Conservation (phyloP, 768 basidiomycete genomes). For the Russula emetica region DNA sequence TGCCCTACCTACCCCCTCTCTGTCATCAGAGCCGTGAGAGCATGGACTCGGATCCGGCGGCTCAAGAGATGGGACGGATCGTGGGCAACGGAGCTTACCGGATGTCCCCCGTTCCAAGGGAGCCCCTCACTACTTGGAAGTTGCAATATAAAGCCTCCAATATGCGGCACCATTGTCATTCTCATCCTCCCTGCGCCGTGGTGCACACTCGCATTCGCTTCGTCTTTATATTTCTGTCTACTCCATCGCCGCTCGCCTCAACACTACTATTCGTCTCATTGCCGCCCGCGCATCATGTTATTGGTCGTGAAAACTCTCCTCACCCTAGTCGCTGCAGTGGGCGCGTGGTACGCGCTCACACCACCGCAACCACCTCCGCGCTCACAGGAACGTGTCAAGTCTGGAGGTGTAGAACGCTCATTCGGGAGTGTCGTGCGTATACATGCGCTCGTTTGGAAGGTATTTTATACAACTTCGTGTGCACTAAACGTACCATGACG, state of each 20-base stretch:
- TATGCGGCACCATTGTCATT: not conserved
- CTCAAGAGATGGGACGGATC: not conserved
- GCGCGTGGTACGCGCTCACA: slow-evolving; percentile 25
- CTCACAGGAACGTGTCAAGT: slow-evolving; percentile 14
- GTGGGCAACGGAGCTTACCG: slow-evolving; percentile 11
- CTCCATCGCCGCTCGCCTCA: not conserved
- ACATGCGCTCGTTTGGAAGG: slow-evolving; percentile 27
- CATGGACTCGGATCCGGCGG: not conserved
- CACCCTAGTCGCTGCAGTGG: not conserved
- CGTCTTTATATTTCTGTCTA: not conserved
- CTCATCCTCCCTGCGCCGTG: not conserved
- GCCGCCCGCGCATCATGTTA: slow-evolving; percentile 7
- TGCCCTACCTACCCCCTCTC: not conserved
- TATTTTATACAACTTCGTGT: not conserved
- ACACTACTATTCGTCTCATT: not conserved
- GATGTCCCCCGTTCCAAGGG: not conserved
- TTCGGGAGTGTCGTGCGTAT: slow-evolving; percentile 24
- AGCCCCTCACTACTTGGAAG: not conserved
- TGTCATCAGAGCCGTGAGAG: not conserved
- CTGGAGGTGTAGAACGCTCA: slow-evolving; percentile 21
- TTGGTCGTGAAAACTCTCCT: slow-evolving; percentile 17
- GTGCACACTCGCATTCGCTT: not conserved
- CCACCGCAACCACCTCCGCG: slow-evolving; percentile 25
- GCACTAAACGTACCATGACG: not conserved
- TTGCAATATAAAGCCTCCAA: not conserved